Base-by-base conservation (phyloP, 1,139 yeast genomes). In the Wickerhamiella pararugosa region DNA sequence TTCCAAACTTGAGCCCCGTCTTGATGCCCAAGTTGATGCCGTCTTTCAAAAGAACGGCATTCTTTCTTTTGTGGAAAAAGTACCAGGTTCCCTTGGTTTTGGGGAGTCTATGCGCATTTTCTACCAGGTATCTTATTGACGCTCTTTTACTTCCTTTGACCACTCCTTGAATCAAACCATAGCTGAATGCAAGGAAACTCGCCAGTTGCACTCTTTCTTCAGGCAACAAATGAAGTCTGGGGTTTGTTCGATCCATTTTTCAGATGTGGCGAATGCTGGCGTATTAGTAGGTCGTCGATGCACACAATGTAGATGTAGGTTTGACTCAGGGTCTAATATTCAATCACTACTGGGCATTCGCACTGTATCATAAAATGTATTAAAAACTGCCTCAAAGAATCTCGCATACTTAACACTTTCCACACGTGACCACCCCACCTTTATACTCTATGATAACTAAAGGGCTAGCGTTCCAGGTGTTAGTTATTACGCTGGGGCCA, bases 21-120 rank as follows among this genome's bases (percentile, higher is more conserved):
- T 38, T 29, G 10, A 61, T 62, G 6, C 52, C 54, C 7, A 28
- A n/a, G 36, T 50, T 47, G 26, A 50, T 42, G 6, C 52, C 54
- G 21, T 49, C 45, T 43, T 72, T 66, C 34, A 80, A 61, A 63
- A 83, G 75, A 36, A 79, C 80, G 57, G 81, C 81, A 59, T 81
- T 80, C 63, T 82, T 83, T 50, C 84, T 71, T 60, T 81, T 83
- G 60, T 83, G 93, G 60, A 84, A 83, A 56, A 79, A 80, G 57
- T 80, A 84, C 94, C 94, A 83, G 0, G 90, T 92, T 30, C 86
- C 90, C 43, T 76, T 80, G 0, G 80, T 76, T 25, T 63, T 67
- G 4, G 94, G 94, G 47, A 84, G 63, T 38, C 94, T 61, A 55
- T 83, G 94, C 8, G 92, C 81, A 54, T 83, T 83, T 50, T 81